phyloP scores from a whole-genome alignment of 176 grass and related monocot species.

The Cymbopogon citratus region DNA sequence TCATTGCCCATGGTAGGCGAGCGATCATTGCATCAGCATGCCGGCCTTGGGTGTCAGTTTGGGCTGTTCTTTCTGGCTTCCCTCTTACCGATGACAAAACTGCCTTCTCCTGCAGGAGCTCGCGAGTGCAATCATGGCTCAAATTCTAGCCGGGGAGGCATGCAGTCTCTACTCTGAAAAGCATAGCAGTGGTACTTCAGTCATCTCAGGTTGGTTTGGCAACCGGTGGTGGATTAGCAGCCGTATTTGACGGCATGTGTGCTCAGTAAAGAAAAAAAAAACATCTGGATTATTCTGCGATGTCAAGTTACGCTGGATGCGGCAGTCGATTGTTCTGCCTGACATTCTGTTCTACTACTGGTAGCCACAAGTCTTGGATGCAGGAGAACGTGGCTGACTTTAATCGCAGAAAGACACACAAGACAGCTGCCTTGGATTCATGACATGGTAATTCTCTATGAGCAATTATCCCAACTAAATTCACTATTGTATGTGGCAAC shows the following conservation, averaged over 20 bases:
- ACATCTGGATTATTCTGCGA: neutral
- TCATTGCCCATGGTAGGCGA: too few relatives aligned
- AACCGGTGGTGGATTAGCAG: too few relatives aligned
- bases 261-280: too few relatives aligned
- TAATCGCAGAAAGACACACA: too few relatives aligned
- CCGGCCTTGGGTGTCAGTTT: neutral
- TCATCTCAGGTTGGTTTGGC: neutral
- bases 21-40: slow-evolving; percentile 14
- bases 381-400: too few relatives aligned
- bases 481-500: too few relatives aligned
- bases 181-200: neutral
- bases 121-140: slow-evolving; percentile 18
- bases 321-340: neutral
- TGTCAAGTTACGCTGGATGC: neutral
- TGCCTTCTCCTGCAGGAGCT: neutral
- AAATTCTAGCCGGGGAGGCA: neutral
- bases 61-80: neutral
- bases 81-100: slow-evolving; percentile 27
- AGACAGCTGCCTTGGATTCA: too few relatives aligned
- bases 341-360: too few relatives aligned
- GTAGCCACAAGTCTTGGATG: too few relatives aligned
- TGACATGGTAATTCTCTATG: too few relatives aligned
- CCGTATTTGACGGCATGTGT: neutral
- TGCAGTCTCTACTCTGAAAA: neutral
- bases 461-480: too few relatives aligned